Base-by-base conservation (phyloP, 2,329 filamentous ascomycete species). In the Dothiorella sarmentorum region DNA sequence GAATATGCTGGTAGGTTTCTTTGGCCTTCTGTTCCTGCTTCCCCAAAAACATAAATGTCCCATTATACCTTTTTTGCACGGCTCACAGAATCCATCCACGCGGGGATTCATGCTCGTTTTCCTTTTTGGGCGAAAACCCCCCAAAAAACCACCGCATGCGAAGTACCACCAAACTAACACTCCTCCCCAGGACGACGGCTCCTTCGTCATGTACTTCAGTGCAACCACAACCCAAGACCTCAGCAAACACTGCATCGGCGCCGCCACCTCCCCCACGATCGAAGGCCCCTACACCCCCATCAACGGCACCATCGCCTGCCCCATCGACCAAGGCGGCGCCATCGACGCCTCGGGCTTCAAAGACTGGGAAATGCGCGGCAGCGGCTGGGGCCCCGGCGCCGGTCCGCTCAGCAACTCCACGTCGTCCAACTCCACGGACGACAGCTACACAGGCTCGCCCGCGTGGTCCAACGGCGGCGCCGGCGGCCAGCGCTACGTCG, bases 291-390 rank as follows among this genome's bases (percentile, higher is more conserved):
- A 83, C 65, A 69, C 66, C 15, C 77, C 83, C 7, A 69, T 74
- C 9, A 64, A 72, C 2, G 64, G 70, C 5, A 80, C 83, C 0
- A 73, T 85, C 31, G 78, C 78, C 13, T 87, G 85, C 62, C 66
- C 75, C 53, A 37, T 61, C 3, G 33, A 31, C 11, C 37, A 44
- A 11, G 85, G 85, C 17, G 85, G 85, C 27, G 80, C 84, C 17
- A 88, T 88, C 64, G 86, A 89, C 65, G 74, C 85, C 0, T 75
- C 81, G 0, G 83, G 82, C 2, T 88, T 86, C 69, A 59, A 59
- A 20, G 47, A 59, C 29, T 59, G 57, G 57, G 20, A 45, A n/a
- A 52, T 37, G 13, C 53, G 47, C 20, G 57, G 57, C 10, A 53
- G 20, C 20, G 57, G 57, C 15, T 59, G 57, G 57, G 57, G 57